These are phyloP conservation scores for Hyphopichia wangnamkhiaoensis DNA, from an alignment of 1,139 yeast species.

Conservation along the genomic window DNA sequence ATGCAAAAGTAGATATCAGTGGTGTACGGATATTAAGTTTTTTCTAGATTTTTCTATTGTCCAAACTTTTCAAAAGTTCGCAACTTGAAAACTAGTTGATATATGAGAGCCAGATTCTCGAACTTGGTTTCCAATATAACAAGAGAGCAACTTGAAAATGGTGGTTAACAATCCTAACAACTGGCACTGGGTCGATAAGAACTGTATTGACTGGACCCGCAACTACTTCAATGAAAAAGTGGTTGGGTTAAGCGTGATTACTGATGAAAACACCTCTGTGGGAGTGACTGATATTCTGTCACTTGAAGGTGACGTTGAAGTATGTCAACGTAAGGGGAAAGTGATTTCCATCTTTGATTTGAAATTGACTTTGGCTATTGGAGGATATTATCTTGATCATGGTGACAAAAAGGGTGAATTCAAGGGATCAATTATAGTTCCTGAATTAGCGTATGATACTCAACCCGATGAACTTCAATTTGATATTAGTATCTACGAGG, in stretches of 20 bases:
- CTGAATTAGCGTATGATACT: conserved; percentile 95
- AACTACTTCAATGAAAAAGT: conserved; percentile 68
- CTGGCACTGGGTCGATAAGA: conserved; percentile 98
- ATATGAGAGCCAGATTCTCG: background rate
- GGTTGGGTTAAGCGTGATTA: conserved; percentile 45
- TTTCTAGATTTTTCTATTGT: conserved; percentile 6
- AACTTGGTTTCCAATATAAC: background rate
- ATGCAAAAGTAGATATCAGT: background rate
- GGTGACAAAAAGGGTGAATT: conserved; percentile 34
- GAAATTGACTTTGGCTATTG: conserved; percentile 60
- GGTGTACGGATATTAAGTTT: conserved; percentile 1
- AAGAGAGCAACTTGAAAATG: conserved; percentile 23
- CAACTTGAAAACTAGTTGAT: no score
- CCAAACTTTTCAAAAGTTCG: background rate
- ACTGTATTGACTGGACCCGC: conserved; percentile 89
- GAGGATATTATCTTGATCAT: conserved; percentile 42
- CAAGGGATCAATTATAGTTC: conserved; percentile 75
- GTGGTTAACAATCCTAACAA: conserved; percentile 54
- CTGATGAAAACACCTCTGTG: conserved; percentile 37
- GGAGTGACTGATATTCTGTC: conserved; percentile 58
- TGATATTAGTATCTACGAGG: conserved; percentile 67
- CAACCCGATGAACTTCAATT: conserved; percentile 84
- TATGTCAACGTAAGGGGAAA: conserved; percentile 94
- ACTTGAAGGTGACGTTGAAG: conserved; percentile 94
- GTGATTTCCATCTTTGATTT: conserved; percentile 90